Conservation (phyloP, 768 basidiomycete genomes). For the Saitozyma sp. region DNA sequence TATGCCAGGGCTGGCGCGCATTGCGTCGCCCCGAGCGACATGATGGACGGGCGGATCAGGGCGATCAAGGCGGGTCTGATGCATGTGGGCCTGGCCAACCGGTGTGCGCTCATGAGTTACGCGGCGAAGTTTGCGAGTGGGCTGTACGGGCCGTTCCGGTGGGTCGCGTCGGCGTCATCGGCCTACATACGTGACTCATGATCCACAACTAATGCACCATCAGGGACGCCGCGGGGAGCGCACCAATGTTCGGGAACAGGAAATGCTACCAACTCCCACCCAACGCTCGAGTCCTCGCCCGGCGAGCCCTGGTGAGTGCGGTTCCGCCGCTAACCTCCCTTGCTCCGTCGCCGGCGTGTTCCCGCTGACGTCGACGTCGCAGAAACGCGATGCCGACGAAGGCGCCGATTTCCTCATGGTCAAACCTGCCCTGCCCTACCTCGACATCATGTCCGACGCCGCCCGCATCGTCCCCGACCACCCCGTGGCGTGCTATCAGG, state of each 20-base stretch:
- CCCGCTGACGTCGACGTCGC: conserved; percentile 4
- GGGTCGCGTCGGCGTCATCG: conserved; percentile 20
- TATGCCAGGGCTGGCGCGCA: conserved; percentile 96
- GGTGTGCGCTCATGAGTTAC: conserved; percentile 91
- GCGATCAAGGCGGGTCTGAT: conserved; percentile 85
- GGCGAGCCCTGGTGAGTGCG: conserved; percentile 79
- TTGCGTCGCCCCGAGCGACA: conserved; percentile 97
- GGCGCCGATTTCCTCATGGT: conserved; percentile 99
- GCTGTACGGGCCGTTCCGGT: conserved; percentile 96
- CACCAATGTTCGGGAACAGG: conserved; percentile 88
- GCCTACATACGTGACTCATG: not conserved
- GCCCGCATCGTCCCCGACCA: conserved; percentile 76
- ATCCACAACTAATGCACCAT: not conserved
- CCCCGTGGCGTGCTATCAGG: conserved; percentile 90
- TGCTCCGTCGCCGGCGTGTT: conserved; percentile 1
- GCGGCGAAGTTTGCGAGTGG: conserved; percentile 96
- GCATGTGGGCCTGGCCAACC: conserved; percentile 78
- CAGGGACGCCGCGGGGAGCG: conserved; percentile 96
- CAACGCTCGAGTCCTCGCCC: conserved; percentile 79
- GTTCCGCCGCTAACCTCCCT: not conserved
- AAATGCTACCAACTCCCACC: conserved; percentile 99
- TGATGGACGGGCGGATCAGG: conserved; percentile 97
- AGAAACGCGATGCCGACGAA: conserved; percentile 85
- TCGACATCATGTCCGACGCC: conserved; percentile 91
- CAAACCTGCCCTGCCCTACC: conserved; percentile 92